Evolutionary conservation across 371 early-diverging fungal species (phyloP), one percentile per base, ranked within the genome.

Genomic region (Mucor circinelloides): DNA sequence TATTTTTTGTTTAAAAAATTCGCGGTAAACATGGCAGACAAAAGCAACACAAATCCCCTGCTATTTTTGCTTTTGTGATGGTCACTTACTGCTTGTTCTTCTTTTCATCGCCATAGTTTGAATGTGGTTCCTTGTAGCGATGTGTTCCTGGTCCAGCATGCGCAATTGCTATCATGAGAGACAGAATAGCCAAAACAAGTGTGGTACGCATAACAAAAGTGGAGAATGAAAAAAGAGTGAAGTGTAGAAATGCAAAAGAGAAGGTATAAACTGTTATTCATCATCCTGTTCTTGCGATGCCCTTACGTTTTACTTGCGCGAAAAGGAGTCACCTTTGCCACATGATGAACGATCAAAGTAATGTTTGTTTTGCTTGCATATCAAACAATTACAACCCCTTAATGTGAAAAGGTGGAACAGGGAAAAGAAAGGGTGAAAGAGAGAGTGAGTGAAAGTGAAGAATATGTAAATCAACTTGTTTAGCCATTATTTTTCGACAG

Each of bases 101-200:
- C n/a, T 60, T 61, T 19, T 34, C 48, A 21, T 61, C 48, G 19
- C 61, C 61, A 32, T 61, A 61, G 10, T 61, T 61, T 31, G 61
- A 61, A 6, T 61, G 61, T 15, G 48, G 32, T 3, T 61, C 23
- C 19, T 46, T 48, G 15, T 61, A 61, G 10, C 25, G 46, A 21
- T 61, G 61, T 32, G 19, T 61, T 15, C 61, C 61, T 32, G 61
- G 61, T 21, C 61, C 63, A 9, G 63, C 50, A 38, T 19, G 34
- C 2, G 52, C 63, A 46, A 46, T 50, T 9, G 50, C n/a, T 31
- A 31, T 12, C n/a, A 55, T 30, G 3, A 30, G 13, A 55, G 56
- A 31, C 31, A 31, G 28, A 55, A 55, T 31, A 50, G 4, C 50
- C 25, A 50, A 50, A 25, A 50, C 4, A 8, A 25, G 23, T 50